Percentiles rank a stretch among this genome's conserved stretches.
phyloP scores from a whole-genome alignment of 129 eudicot species.

The Arctium minus region DNA sequence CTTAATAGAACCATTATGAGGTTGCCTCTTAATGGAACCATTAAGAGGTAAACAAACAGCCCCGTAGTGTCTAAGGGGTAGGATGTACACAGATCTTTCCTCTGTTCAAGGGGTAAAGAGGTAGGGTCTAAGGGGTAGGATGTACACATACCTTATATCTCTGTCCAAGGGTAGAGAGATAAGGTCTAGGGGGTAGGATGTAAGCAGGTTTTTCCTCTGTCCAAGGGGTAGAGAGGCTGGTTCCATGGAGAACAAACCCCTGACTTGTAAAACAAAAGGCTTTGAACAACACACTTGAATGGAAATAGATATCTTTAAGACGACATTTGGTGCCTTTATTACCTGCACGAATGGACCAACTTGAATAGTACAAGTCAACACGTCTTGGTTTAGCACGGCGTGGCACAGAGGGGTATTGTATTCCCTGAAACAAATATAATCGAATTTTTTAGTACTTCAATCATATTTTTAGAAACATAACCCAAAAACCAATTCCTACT shows the following conservation, averaged over 20 bases:
- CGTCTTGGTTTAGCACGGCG: constrained; percentile 81
- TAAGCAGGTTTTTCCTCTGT: not conserved
- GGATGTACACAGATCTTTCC: not conserved
- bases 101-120: not conserved
- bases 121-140: not conserved
- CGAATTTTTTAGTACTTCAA: not conserved
- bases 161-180: not conserved
- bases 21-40: too few relatives aligned
- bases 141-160: not conserved
- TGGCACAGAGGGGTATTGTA: constrained; percentile 65
- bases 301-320: not conserved
- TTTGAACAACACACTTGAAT: not conserved
- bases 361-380: constrained; percentile 76
- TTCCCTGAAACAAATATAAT: constrained; percentile 45
- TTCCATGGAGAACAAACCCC: not conserved
- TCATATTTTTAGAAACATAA: not conserved
- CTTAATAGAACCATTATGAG: too few relatives aligned
- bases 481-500: not conserved
- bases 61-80: not conserved
- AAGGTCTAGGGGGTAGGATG: not conserved
- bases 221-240: not conserved
- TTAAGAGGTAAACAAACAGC: too few relatives aligned
- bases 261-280: not conserved
- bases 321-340: constrained; percentile 9
- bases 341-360: constrained; percentile 94